Base-by-base conservation (phyloP, 2,329 filamentous ascomycete species). In the Trichoderma sp. region DNA sequence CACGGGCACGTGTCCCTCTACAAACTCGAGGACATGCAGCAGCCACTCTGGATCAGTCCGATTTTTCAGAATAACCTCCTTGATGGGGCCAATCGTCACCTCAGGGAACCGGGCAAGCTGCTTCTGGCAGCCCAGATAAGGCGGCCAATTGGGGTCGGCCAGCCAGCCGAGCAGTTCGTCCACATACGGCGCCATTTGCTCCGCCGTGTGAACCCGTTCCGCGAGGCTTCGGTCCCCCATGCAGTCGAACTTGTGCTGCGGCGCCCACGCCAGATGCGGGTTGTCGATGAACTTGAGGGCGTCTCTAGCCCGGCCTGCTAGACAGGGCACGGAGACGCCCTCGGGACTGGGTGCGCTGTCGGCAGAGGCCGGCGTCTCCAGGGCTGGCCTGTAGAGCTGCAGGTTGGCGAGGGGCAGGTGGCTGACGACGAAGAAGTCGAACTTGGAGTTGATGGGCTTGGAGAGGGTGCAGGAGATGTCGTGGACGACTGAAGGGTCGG, bases 51-150 rank as follows among this genome's bases (percentile, higher is more conserved):
- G 26, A 11, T 69, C 68, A 5, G 60, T 32, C 4, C 63, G 14
- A 14, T 69, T 24, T n/a, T 55, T 18, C 6, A n/a, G 7, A 14
- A 69, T 39, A n/a, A 60, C 26, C 4, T 69, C 43, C 37, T 43
- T 58, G 28, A 69, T 67, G 13, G 63, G 63, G 16, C 30, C 64
- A 39, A 69, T 46, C 11, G 55, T 59, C 32, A 61, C 46, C 37
- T 69, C 68, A 3, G 68, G 68, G 28, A 69, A 69, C 14, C 68
- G 55, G 13, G 63, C 63, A 10, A 69, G 64, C 49, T 69, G 68
- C 49, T 67, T 39, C 11, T 56, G 7, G 7, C 68, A 60, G 14
- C 32, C 55, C 3, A 13, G 10, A 14, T 28, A 61, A 6, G 64
- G 63, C 24, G 68, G 68, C 68, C 68, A 69, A 18, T 69, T 69